A percentile compares a stretch with the other conserved stretches of the same genome.
Conservation (phyloP, 306 rosid species). For the Phaseolus lunatus region DNA sequence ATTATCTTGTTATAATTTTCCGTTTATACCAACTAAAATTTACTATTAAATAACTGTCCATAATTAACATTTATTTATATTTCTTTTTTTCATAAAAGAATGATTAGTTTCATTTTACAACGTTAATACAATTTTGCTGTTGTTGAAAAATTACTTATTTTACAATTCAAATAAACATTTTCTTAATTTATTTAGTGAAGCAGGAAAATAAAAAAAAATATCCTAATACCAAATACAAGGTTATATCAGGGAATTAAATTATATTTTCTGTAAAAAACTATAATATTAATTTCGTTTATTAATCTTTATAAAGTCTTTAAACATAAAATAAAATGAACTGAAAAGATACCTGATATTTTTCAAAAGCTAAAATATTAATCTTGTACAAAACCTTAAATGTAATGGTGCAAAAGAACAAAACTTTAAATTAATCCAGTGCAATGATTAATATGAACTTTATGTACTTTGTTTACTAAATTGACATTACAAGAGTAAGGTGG, state of each 20-base stretch:
- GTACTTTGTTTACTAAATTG: not conserved
- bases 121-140: no score
- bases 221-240: not conserved
- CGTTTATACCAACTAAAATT: not conserved
- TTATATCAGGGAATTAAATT: not conserved
- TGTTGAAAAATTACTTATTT: not conserved
- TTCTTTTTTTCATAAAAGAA: no score
- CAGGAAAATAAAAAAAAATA: not conserved
- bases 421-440: not conserved
- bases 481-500: not conserved
- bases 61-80: not conserved
- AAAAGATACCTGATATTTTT: not conserved
- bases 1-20: not conserved
- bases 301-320: not conserved
- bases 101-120: no score
- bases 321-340: not conserved
- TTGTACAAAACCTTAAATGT: not conserved
- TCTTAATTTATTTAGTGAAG: no score
- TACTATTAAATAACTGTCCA: not conserved
- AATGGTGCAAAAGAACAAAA: not conserved
- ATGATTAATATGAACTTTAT: not conserved
- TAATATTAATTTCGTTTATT: not conserved
- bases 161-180: no score
- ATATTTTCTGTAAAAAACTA: not conserved
- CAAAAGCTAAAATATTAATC: not conserved